phyloP scores from a whole-genome alignment of 73 alveolate genomes.

The Halteria grandinella region DNA sequence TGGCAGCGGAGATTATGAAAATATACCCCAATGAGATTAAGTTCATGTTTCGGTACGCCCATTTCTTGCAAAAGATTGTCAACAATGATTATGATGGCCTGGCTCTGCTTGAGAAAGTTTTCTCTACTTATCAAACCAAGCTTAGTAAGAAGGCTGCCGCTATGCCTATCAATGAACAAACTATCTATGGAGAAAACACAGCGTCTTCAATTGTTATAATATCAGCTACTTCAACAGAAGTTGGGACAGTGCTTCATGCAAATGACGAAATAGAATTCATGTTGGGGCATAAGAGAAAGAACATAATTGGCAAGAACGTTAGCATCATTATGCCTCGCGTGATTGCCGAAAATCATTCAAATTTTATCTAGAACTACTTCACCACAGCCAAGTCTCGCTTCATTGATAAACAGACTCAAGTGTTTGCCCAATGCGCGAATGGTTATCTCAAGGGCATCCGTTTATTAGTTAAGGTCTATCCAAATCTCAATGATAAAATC shows the following conservation, averaged over 20 bases:
- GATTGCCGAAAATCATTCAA: slow-evolving; percentile 27
- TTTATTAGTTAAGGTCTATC: slow-evolving; percentile 43
- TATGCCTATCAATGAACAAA: slow-evolving; percentile 11
- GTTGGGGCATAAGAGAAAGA: slow-evolving; percentile 29
- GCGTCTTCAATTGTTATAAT: slow-evolving; percentile 45
- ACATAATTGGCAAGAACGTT: slow-evolving; percentile 25
- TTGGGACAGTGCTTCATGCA: slow-evolving; percentile 30
- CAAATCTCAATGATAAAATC: slow-evolving; percentile 3
- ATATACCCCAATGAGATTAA: slow-evolving; percentile 37
- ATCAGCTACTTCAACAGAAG: slow-evolving; percentile 14
- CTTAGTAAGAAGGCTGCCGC: not conserved
- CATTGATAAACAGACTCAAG: slow-evolving; percentile 20
- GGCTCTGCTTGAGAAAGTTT: slow-evolving; percentile 24
- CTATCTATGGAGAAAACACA: slow-evolving; percentile 49
- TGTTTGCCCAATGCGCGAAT: not conserved
- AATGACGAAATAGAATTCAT: slow-evolving; percentile 33
- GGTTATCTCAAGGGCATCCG: slow-evolving; percentile 21
- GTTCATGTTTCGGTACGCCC: slow-evolving; percentile 27
- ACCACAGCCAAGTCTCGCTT: slow-evolving; percentile 52
- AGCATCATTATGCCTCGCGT: slow-evolving; percentile 32
- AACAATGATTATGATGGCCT: slow-evolving; percentile 47
- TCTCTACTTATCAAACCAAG: slow-evolving; percentile 21
- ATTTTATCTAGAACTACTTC: slow-evolving; percentile 44
- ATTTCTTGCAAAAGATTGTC: slow-evolving; percentile 9
- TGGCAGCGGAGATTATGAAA: not conserved